Evolutionary conservation across 495 filamentous ascomycete genomes (phyloP), one percentile per base, ranked within the genome.

Genomic region (Trichoderma orchidacearum): DNA sequence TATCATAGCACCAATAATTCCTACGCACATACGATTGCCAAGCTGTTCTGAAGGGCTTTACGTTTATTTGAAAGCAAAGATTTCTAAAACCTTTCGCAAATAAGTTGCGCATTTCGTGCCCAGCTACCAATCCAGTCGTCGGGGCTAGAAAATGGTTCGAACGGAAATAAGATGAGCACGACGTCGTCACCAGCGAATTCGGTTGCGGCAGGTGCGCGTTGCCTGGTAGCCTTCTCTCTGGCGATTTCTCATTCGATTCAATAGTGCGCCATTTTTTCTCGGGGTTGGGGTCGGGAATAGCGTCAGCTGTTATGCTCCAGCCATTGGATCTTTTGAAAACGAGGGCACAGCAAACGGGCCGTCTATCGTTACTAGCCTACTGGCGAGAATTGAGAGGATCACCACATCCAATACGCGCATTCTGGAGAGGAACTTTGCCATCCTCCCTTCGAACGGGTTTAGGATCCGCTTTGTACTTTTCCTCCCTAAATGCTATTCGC

Each of bases 261-360:
- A 15, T 53, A 76, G 75, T 70, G 61, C 91, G 90, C 69, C 92
- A 96, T 75, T 94, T 97, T 73, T 70, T 82, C 58, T 93, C 90
- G 56, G 94, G 93, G 58, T 85, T 95, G 34, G 79, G 79, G 63
- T 95, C 91, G 0, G 93, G 93, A 64, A 78, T 94, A 53, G 78
- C 86, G 59, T 89, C 90, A 38, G 89, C 93, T 57, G 82, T 90
- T 57, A 83, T 96, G 61, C 84, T 98, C 53, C 93, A 98, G 72
- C 93, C 93, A 28, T 89, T 91, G 66, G 93, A 97, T 70, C 86
- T 97, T 21, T 84, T 98, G 69, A 98, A 98, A 74, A 98, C 86
- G 34, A 89, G 94, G 48, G 81, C 97, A 56, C 93, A 99, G 64
- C 89, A 93, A 68, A 79, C 80, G 51, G 78, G 79, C 3, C 77